Conservation (phyloP, 2,329 filamentous ascomycete genomes). For the Tolypocladium guangdongense region DNA sequence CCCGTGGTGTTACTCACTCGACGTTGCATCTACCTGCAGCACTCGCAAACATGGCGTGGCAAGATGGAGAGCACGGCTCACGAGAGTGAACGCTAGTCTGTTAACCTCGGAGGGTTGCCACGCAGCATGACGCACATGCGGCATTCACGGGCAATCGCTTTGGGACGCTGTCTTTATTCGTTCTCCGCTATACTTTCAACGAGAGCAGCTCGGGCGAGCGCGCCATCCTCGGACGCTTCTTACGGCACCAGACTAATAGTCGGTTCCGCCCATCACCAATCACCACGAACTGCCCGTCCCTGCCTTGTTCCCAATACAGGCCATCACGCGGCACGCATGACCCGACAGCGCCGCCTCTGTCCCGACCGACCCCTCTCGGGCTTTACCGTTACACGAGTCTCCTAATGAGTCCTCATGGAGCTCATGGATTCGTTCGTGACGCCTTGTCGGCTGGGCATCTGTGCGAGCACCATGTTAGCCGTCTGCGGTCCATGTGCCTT, state of each 20-base stretch:
- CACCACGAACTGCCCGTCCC: background rate
- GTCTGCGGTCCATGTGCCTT: background rate
- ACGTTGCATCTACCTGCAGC: background rate
- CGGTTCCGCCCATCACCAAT: background rate
- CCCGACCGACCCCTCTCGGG: background rate
- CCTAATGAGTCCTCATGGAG: constrained; percentile 29
- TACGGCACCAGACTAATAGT: background rate
- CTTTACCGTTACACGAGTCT: background rate
- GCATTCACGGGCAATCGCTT: background rate
- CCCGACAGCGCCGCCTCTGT: background rate
- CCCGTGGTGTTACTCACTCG: background rate
- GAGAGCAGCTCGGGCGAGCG: background rate
- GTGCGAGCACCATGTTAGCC: background rate
- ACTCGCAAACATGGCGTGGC: background rate
- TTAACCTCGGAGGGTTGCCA: too few relatives aligned
- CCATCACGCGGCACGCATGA: background rate
- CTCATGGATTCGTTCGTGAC: constrained; percentile 42
- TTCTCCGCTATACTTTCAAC: background rate
- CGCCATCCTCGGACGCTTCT: background rate
- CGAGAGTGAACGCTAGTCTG: background rate
- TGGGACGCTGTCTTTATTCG: background rate
- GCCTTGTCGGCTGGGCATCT: constrained; percentile 44
- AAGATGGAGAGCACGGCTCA: background rate
- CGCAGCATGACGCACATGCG: background rate
- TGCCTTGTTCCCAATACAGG: background rate